Evolutionary conservation across 2,329 filamentous ascomycete genomes (phyloP), one percentile per base, ranked within the genome.

Genomic region (Alternaria postmessia): DNA sequence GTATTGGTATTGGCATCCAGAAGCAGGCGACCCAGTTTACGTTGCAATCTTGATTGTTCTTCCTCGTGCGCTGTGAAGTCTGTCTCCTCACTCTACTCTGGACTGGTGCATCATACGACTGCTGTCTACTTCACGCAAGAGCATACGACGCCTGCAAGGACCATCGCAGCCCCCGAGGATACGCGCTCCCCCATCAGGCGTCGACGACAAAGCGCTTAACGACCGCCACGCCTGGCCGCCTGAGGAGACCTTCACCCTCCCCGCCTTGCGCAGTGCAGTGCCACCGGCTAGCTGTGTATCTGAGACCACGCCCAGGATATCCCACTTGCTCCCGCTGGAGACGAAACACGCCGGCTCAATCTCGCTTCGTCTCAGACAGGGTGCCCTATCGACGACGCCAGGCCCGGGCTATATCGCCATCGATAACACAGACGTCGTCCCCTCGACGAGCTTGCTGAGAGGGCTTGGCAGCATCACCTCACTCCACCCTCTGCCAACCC

Each of bases 301-400:
- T 72, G 70, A 73, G 53, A 71, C 70, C 61, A 54, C 39, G 56
- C 59, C 54, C 47, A 49, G 46, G 30, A 51, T 54, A 54, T 51
- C 59, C 62, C 57, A 55, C 54, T 42, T 62, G 47, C 63, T 64
- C 57, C 64, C 69, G 59, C 51, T 57, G 32, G 51, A 43, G 53
- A 63, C 63, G 72, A 72, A 74, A 77, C 72, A 69, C 63, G 69
- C 69, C 74, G 66, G 63, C 64, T 70, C 72, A 73, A 72, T 77
- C 73, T 76, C 75, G 75, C 75, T 77, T 76, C 75, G 74, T 69
- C 73, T 71, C 73, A 75, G 68, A 69, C 70, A 67, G 74, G 74
- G 63, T 63, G 51, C 43, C 64, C 64, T 64, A 61, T 67, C 68
- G 57, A 63, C 61, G 44, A 55, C 62, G 54, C 53, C 44, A 48